These are phyloP conservation scores for Trichoderma asperelloides DNA, from an alignment of 495 filamentous ascomycete species.

Conservation along the genomic window DNA sequence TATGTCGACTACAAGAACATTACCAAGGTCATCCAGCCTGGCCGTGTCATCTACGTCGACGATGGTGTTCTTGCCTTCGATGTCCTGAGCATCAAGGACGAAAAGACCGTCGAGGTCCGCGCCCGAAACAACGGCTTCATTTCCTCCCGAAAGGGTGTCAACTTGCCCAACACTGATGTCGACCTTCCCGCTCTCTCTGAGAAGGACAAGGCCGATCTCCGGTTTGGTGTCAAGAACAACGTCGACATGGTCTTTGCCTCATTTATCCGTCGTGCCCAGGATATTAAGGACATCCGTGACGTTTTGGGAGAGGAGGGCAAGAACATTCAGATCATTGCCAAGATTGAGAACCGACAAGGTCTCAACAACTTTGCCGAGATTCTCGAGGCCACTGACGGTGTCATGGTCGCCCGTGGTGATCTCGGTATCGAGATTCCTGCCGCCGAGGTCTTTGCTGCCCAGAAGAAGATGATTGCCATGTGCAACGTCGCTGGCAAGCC, in stretches of 20 bases:
- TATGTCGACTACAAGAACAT: conserved; percentile 99
- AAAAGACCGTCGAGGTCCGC: conserved; percentile 72
- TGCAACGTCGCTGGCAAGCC: conserved; percentile 99
- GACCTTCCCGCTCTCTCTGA: conserved; percentile 97
- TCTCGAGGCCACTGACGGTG: conserved; percentile 89
- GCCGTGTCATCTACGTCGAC: conserved; percentile 95
- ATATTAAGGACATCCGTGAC: conserved; percentile 85
- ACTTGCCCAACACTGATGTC: conserved; percentile 96
- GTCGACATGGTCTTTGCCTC: conserved; percentile 99
- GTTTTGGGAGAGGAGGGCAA: conserved; percentile 87
- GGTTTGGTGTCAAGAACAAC: conserved; percentile 93
- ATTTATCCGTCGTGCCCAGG: conserved; percentile 87
- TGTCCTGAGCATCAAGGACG: conserved; percentile 78
- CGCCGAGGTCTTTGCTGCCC: conserved; percentile 94
- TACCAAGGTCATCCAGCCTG: conserved; percentile 90
- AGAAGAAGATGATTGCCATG: conserved; percentile 99
- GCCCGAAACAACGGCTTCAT: conserved; percentile 97
- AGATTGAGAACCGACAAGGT: conserved; percentile 99
- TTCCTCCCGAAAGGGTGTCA: conserved; percentile 96
- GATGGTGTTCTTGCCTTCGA: conserved; percentile 95
- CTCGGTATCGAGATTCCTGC: conserved; percentile 97
- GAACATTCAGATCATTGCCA: conserved; percentile 98
- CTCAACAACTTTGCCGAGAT: conserved; percentile 98
- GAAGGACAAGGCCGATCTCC: conserved; percentile 89
- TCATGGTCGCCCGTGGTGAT: conserved; percentile 99